Conservation (phyloP, 495 filamentous ascomycete genomes). For the Bryoglossum gracile region DNA sequence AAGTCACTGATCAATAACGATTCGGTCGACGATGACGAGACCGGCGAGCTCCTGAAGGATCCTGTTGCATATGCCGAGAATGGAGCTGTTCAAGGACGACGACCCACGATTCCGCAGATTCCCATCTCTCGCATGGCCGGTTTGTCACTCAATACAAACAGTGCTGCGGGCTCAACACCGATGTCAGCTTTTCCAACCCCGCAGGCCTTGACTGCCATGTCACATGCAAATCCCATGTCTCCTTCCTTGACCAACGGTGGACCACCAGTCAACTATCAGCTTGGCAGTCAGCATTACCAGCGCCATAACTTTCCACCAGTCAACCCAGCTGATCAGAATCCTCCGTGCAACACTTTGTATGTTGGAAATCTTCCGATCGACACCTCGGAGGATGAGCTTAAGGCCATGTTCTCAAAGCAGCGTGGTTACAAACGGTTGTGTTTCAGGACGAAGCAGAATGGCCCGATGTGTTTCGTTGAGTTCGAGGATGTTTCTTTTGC, state of each 20-base stretch:
- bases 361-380: conserved; percentile 93
- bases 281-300: conserved; percentile 50
- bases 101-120: conserved; percentile 67
- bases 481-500: conserved; percentile 94
- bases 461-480: conserved; percentile 98
- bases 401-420: conserved; percentile 88
- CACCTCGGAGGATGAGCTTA: conserved; percentile 93
- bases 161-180: conserved; percentile 27
- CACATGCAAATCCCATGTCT: conserved; percentile 54
- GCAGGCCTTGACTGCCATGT: conserved; percentile 12
- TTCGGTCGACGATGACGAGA: conserved; percentile 71
- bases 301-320: conserved; percentile 73
- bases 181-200: conserved; percentile 18
- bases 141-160: conserved; percentile 64
- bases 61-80: conserved; percentile 79
- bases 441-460: conserved; percentile 96
- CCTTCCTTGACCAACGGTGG: conserved; percentile 43
- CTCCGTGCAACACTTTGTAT: conserved; percentile 96
- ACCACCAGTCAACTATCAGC: conserved; percentile 44
- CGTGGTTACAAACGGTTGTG: conserved; percentile 94
- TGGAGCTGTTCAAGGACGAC: conserved; percentile 53
- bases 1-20: conserved; percentile 85
- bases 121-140: conserved; percentile 64
- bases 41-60: conserved; percentile 74
- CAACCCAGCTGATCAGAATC: conserved; percentile 95